Conservation (phyloP, 768 basidiomycete genomes). For the Candolleomyces aberdarensis region DNA sequence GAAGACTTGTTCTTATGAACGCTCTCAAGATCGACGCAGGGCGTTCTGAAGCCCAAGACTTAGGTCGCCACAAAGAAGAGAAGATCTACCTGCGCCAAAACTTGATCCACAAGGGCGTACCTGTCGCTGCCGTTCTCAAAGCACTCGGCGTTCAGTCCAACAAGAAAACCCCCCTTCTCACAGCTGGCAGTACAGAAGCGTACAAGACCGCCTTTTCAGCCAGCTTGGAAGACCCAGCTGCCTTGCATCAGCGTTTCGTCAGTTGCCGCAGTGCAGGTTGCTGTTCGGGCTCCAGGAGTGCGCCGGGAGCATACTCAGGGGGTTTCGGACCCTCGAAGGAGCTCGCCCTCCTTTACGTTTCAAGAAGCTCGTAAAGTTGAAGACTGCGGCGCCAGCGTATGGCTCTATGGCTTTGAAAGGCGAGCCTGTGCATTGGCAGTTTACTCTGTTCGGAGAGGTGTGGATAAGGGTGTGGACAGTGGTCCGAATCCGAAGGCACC, state of each 20-base stretch:
- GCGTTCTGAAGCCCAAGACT: slow-evolving; percentile 91
- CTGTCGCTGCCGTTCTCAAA: slow-evolving; percentile 93
- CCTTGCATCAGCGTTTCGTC: too few species aligned
- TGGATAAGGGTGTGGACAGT: slow-evolving; percentile 73
- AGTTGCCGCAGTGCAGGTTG: too few species aligned
- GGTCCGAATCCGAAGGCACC: slow-evolving; percentile 52
- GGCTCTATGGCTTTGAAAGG: slow-evolving; percentile 56
- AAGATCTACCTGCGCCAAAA: slow-evolving; percentile 97
- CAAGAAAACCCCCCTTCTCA: slow-evolving; percentile 93
- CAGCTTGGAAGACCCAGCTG: slow-evolving; percentile 92
- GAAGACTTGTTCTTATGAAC: not conserved
- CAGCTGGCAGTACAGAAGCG: slow-evolving; percentile 86
- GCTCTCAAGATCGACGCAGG: slow-evolving; percentile 65
- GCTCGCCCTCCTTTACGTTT: slow-evolving; percentile 48
- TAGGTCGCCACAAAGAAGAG: slow-evolving; percentile 95
- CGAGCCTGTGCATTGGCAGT: slow-evolving; percentile 61
- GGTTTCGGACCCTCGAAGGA: slow-evolving; percentile 17
- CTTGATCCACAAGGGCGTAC: slow-evolving; percentile 94
- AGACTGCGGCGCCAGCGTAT: slow-evolving; percentile 35
- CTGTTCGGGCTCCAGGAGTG: slow-evolving; percentile 49
- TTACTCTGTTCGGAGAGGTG: slow-evolving; percentile 63
- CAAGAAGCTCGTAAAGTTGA: slow-evolving; percentile 50
- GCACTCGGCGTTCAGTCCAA: slow-evolving; percentile 96
- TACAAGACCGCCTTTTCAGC: slow-evolving; percentile 86
- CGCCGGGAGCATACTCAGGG: slow-evolving; percentile 19